These are phyloP conservation scores for Epichloe hybrida DNA, from an alignment of 2,329 filamentous ascomycete genomes.

Conservation along the genomic window DNA sequence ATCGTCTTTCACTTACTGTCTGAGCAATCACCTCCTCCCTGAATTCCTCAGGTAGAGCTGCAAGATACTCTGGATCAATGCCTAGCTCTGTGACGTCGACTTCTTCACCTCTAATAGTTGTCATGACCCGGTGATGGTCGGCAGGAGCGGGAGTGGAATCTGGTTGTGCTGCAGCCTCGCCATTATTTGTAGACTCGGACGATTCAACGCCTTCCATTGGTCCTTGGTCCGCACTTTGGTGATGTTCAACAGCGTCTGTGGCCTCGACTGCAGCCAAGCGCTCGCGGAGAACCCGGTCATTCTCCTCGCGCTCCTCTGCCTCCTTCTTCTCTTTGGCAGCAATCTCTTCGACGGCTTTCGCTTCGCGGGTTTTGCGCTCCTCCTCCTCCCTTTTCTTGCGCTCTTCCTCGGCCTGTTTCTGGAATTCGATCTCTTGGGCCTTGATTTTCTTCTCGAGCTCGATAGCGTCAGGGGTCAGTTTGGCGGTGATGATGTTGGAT, in stretches of 20 bases:
- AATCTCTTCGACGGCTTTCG: constrained; percentile 58
- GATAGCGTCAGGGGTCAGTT: constrained; percentile 72
- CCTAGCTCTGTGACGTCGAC: constrained; percentile 89
- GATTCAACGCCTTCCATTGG: constrained; percentile 70
- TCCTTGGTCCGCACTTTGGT: constrained; percentile 12
- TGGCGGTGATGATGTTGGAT: constrained; percentile 52
- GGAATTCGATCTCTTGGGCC: constrained; percentile 39
- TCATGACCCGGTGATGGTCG: constrained; percentile 49
- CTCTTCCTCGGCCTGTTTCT: constrained; percentile 41
- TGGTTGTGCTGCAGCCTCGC: constrained; percentile 17
- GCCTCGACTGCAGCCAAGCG: constrained; percentile 44
- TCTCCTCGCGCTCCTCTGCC: constrained; percentile 53
- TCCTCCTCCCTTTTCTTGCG: constrained; percentile 50
- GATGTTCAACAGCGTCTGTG: constrained; percentile 22
- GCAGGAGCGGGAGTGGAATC: constrained; percentile 3
- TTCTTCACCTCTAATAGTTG: constrained; percentile 72
- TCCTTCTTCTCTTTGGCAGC: constrained; percentile 53
- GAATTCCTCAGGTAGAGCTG: constrained; percentile 94
- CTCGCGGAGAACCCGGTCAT: constrained; percentile 11
- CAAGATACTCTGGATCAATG: constrained; percentile 87
- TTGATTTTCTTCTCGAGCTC: constrained; percentile 63
- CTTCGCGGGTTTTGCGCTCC: constrained; percentile 52
- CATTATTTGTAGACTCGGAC: constrained; percentile 22
- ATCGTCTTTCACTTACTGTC: constrained; percentile 70
- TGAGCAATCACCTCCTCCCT: constrained; percentile 91